Conservation (phyloP, 805 yeast genomes). For the Kregervanrija fluxuum region DNA sequence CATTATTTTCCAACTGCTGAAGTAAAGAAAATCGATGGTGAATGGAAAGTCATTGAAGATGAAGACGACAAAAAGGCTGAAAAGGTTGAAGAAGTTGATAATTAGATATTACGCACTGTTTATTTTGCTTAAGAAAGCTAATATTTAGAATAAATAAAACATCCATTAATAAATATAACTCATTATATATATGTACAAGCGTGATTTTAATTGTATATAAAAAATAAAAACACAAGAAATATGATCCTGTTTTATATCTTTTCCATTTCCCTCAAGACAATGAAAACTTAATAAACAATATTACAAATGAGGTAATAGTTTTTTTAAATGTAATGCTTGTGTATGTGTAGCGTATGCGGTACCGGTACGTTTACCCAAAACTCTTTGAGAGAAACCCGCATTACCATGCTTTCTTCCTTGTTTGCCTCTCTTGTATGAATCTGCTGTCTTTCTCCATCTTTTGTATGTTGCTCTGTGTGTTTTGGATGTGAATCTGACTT, state of each 20-base stretch:
- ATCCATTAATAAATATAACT: neutral
- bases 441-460: slow-evolving; percentile 74
- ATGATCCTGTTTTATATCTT: neutral
- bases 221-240: neutral
- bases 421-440: slow-evolving; percentile 58
- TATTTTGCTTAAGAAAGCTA: neutral
- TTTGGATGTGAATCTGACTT: slow-evolving; percentile 38
- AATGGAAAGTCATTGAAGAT: slow-evolving; percentile 50
- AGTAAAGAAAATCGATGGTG: slow-evolving; percentile 39
- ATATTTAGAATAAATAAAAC: neutral
- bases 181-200: neutral
- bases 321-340: slow-evolving; percentile 54
- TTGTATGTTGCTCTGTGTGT: slow-evolving; percentile 85
- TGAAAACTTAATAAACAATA: neutral
- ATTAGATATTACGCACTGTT: neutral
- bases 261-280: neutral
- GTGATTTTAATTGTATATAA: slow-evolving; percentile 2
- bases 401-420: slow-evolving; percentile 93
- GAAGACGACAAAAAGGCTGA: slow-evolving; percentile 26
- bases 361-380: slow-evolving; percentile 52
- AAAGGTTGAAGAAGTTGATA: neutral
- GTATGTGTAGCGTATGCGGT: slow-evolving; percentile 46
- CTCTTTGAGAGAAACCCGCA: slow-evolving; percentile 71
- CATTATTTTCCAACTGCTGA: slow-evolving; percentile 81
- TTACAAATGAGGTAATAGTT: slow-evolving; percentile 41